These are phyloP conservation scores for Backusella macrospora DNA, from an alignment of 192 early-diverging fungal species.

Conservation along the genomic window DNA sequence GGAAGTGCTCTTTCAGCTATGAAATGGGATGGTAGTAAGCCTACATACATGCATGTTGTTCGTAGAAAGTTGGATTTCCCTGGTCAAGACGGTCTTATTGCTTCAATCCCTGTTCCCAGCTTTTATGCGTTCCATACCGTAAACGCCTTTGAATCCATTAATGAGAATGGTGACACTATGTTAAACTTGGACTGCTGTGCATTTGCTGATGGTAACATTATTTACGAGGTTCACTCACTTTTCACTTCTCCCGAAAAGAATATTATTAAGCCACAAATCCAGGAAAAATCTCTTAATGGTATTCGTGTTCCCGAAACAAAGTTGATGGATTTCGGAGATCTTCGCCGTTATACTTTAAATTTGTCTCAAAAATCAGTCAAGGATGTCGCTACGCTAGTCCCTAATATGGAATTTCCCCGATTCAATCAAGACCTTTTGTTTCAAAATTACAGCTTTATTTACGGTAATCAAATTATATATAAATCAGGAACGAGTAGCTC, in stretches of 20 bases:
- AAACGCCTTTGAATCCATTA: conserved; percentile 9
- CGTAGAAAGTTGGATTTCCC: neutral
- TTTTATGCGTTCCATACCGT: conserved; percentile 22
- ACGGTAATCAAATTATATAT: neutral
- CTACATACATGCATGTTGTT: conserved; percentile 17
- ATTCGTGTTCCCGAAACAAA: neutral
- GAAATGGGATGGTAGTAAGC: neutral
- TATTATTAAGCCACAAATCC: neutral
- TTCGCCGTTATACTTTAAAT: conserved; percentile 1
- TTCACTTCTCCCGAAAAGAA: neutral
- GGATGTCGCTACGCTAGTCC: neutral
- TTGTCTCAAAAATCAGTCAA: neutral
- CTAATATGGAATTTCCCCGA: conserved; percentile 11
- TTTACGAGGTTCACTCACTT: conserved; percentile 4
- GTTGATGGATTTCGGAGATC: conserved; percentile 10
- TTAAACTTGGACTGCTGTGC: conserved; percentile 18
- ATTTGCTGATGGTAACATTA: conserved; percentile 3
- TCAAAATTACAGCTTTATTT: neutral
- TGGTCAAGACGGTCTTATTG: conserved; percentile 1
- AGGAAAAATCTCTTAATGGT: neutral
- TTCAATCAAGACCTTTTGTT: neutral
- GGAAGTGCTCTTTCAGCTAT: neutral
- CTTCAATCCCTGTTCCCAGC: neutral
- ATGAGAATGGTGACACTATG: neutral
- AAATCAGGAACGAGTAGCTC: neutral